phyloP scores from a whole-genome alignment of 2,329 filamentous ascomycete genomes.

The Fusarium sp. region DNA sequence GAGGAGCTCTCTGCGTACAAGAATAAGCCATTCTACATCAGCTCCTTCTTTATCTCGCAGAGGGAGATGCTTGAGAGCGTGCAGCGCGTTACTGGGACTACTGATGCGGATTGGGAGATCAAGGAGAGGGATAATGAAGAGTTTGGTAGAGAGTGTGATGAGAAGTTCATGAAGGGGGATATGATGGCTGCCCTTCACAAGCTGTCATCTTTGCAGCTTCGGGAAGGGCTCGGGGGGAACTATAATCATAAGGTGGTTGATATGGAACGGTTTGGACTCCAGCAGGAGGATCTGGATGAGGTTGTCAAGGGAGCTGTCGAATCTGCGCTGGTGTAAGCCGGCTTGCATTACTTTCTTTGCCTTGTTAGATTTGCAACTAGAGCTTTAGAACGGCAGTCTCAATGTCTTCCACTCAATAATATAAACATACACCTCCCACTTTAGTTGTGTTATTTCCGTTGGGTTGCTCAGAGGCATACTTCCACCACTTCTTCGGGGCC shows the following conservation, averaged over 20 bases:
- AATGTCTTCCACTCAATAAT: not conserved
- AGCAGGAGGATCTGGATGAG: constrained; percentile 44
- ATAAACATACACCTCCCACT: too few relatives aligned
- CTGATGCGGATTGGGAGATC: constrained; percentile 56
- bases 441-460: too few relatives aligned
- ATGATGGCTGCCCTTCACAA: constrained; percentile 28
- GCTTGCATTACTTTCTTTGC: not conserved
- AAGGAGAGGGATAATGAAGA: constrained; percentile 10
- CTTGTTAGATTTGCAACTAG: not conserved
- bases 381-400: not conserved
- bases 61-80: constrained; percentile 69
- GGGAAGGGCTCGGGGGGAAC: constrained; percentile 46
- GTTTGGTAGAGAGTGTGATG: constrained; percentile 22
- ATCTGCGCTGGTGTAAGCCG: not conserved
- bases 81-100: constrained; percentile 63
- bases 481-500: too few relatives aligned
- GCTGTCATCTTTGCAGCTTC: constrained; percentile 45
- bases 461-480: too few relatives aligned
- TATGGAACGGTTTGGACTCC: constrained; percentile 40
- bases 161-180: constrained; percentile 33
- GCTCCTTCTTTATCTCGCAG: constrained; percentile 65
- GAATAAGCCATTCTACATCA: constrained; percentile 54
- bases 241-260: constrained; percentile 46
- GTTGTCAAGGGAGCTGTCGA: constrained; percentile 32
- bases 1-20: constrained; percentile 40